These are phyloP conservation scores for Colletotrichum trifolii DNA, from an alignment of 2,329 filamentous ascomycete genomes.

Conservation along the genomic window DNA sequence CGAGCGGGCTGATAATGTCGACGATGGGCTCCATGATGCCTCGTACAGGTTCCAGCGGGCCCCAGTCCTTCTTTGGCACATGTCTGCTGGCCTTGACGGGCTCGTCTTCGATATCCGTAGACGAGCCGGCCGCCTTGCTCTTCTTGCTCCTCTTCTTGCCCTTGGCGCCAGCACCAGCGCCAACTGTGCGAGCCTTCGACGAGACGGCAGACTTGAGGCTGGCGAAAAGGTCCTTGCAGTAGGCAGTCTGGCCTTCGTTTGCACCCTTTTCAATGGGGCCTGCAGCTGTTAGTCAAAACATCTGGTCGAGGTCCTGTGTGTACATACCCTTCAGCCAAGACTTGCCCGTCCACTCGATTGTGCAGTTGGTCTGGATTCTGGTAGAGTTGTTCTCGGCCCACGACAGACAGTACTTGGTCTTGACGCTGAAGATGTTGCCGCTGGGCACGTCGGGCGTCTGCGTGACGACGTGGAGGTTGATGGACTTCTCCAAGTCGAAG, in stretches of 20 bases:
- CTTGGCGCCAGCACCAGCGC: slow-evolving; percentile 58
- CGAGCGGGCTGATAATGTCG: slow-evolving; percentile 75
- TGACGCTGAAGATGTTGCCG: slow-evolving; percentile 89
- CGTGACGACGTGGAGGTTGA: slow-evolving; percentile 84
- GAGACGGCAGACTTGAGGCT: slow-evolving; percentile 79
- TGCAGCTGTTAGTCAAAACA: slow-evolving; percentile 53
- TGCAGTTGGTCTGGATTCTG: slow-evolving; percentile 86
- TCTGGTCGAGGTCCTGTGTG: background rate
- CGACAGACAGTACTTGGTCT: slow-evolving; percentile 93
- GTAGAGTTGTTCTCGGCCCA: slow-evolving; percentile 92
- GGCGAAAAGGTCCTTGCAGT: slow-evolving; percentile 83
- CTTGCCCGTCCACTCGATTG: slow-evolving; percentile 96
- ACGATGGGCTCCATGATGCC: slow-evolving; percentile 75
- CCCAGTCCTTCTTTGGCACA: slow-evolving; percentile 71
- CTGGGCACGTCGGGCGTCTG: slow-evolving; percentile 95
- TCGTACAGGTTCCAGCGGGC: slow-evolving; percentile 82
- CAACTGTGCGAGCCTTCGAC: slow-evolving; percentile 66
- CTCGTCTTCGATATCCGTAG: slow-evolving; percentile 52
- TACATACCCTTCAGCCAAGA: slow-evolving; percentile 92
- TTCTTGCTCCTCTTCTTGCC: slow-evolving; percentile 72
- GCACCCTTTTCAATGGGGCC: slow-evolving; percentile 96
- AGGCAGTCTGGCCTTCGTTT: slow-evolving; percentile 86
- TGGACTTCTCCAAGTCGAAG: slow-evolving; percentile 86
- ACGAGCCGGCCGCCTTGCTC: slow-evolving; percentile 58
- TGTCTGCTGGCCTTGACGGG: slow-evolving; percentile 57